phyloP scores from a whole-genome alignment of 2,329 filamentous ascomycete species.

The Neurospora crassa region DNA sequence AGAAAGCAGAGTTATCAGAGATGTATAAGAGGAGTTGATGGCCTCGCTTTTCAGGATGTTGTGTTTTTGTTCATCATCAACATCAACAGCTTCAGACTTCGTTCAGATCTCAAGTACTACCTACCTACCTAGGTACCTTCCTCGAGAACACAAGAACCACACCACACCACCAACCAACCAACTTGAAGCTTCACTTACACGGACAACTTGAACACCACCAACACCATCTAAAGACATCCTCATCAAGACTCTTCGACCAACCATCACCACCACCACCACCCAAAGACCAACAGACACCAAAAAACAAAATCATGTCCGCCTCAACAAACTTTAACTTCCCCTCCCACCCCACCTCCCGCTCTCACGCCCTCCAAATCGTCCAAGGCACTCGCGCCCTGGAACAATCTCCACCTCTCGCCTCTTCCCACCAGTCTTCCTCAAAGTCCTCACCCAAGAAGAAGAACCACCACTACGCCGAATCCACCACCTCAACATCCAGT shows the following conservation, averaged over 20 bases:
- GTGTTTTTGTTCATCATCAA: not conserved
- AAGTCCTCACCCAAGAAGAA: slow-evolving; percentile 4
- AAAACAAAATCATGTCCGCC: slow-evolving; percentile 1
- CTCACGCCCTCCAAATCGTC: not conserved
- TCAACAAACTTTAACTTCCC: not conserved
- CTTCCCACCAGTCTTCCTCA: not conserved
- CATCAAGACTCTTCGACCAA: not conserved
- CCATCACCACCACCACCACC: not conserved
- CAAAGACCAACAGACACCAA: not conserved
- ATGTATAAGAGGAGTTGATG: not conserved
- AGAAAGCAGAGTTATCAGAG: not conserved
- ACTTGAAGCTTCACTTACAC: not conserved
- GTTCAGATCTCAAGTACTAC: not conserved
- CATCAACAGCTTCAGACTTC: not conserved
- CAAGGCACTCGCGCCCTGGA: not conserved
- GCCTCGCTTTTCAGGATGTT: not conserved
- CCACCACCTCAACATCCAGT: slow-evolving; percentile 15
- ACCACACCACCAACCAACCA: not conserved
- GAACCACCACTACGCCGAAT: slow-evolving; percentile 14
- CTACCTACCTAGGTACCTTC: not conserved
- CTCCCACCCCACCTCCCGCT: not conserved
- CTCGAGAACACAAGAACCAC: not conserved
- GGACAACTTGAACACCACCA: not conserved
- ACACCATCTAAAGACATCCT: not conserved
- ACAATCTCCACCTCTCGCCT: slow-evolving; percentile 1